These are phyloP conservation scores for Pseudozyma hubeiensis DNA, from an alignment of 1,284 basidiomycete species.

Conservation along the genomic window DNA sequence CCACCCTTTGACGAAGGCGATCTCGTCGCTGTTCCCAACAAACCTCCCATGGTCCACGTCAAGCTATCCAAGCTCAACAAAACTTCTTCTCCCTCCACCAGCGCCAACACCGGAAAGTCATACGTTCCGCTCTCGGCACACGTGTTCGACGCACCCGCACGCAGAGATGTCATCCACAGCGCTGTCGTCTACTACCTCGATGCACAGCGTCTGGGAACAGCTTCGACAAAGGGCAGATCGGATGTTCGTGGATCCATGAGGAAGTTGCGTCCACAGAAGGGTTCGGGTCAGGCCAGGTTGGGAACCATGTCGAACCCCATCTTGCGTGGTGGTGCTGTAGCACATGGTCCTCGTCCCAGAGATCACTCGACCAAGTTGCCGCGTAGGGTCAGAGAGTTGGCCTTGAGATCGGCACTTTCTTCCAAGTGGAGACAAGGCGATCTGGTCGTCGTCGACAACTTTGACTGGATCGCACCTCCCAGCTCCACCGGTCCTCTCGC, in stretches of 20 bases:
- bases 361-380: constrained; percentile 91
- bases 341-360: constrained; percentile 88
- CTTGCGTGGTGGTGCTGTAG: constrained; percentile 89
- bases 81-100: neutral
- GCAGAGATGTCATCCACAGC: constrained; percentile 90
- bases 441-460: constrained; percentile 78
- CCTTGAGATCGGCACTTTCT: constrained; percentile 88
- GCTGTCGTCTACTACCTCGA: constrained; percentile 91
- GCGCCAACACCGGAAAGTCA: constrained; percentile 3
- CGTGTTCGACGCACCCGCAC: constrained; percentile 84
- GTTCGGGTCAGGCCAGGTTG: constrained; percentile 86
- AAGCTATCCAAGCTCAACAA: constrained; percentile 44
- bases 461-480: constrained; percentile 69
- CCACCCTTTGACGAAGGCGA: constrained; percentile 40
- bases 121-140: constrained; percentile 79
- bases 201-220: constrained; percentile 86
- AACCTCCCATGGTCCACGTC: constrained; percentile 50
- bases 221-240: constrained; percentile 87
- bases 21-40: constrained; percentile 43
- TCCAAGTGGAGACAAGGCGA: constrained; percentile 80
- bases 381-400: constrained; percentile 89
- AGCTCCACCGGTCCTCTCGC: constrained; percentile 57
- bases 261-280: constrained; percentile 93
- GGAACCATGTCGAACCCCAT: constrained; percentile 90
- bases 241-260: constrained; percentile 88